These are phyloP conservation scores for Candida orba DNA, from an alignment of 805 yeast species.

Conservation along the genomic window DNA sequence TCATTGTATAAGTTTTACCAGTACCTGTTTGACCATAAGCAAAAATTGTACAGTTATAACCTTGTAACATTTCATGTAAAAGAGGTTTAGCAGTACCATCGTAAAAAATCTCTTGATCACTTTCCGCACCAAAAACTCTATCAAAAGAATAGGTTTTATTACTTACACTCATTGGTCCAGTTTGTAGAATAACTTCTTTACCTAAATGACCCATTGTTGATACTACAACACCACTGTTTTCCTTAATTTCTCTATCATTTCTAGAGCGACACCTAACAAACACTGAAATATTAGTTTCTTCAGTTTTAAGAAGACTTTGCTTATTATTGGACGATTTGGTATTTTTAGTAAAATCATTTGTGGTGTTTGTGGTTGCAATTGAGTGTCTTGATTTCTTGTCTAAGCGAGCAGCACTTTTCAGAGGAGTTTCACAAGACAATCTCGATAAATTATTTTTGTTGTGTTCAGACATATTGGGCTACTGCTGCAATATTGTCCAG, in stretches of 20 bases:
- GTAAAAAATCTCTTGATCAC: constrained; percentile 63
- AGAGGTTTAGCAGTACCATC: constrained; percentile 54
- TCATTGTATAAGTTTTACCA: constrained; percentile 72
- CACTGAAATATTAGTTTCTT: constrained; percentile 40
- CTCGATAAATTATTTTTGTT: not conserved
- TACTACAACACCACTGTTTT: constrained; percentile 49
- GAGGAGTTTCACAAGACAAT: not conserved
- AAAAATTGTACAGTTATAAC: constrained; percentile 71
- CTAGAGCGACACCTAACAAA: constrained; percentile 52
- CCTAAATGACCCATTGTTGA: constrained; percentile 40
- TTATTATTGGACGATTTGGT: constrained; percentile 18
- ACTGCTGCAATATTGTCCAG: not conserved
- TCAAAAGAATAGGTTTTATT: constrained; percentile 62
- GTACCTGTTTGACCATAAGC: constrained; percentile 91
- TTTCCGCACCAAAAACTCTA: constrained; percentile 73
- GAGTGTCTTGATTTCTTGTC: constrained; percentile 5
- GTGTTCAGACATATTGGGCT: not conserved
- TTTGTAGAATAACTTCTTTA: constrained; percentile 38
- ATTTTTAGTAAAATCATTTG: constrained; percentile 13
- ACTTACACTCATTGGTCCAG: constrained; percentile 28
- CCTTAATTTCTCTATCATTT: constrained; percentile 45
- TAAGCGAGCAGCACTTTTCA: not conserved
- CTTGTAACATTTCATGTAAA: constrained; percentile 56
- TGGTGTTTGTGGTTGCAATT: not conserved
- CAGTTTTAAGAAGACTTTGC: constrained; percentile 8